Percentiles rank a stretch among this genome's conserved stretches.
phyloP scores from a whole-genome alignment of 208 protist species.

The Leishmania gerbilli region DNA sequence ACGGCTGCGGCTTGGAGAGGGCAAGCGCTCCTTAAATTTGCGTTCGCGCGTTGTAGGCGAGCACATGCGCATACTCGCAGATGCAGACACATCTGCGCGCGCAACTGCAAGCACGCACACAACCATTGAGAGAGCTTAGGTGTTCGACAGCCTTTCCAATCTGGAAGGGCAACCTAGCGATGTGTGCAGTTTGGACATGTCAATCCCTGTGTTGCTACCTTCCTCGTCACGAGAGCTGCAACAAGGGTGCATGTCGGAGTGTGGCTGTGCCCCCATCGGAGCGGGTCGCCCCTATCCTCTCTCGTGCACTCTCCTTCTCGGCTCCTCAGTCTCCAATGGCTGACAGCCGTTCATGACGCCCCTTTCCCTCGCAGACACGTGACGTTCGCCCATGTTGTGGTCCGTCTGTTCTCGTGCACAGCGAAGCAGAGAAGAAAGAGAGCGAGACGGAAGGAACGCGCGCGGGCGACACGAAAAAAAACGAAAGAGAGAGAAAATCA shows the following conservation, averaged over 20 bases:
- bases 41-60: neutral
- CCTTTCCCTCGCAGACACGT: neutral
- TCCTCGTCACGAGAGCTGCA: neutral
- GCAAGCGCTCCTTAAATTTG: neutral
- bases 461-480: conserved; percentile 6
- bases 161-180: neutral
- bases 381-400: neutral
- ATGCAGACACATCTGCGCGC: neutral
- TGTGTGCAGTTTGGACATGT: neutral
- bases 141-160: neutral
- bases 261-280: neutral
- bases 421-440: neutral
- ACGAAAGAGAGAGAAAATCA: neutral
- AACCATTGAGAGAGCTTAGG: neutral
- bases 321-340: neutral
- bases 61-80: neutral
- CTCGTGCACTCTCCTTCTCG: neutral
- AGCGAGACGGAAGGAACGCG: neutral
- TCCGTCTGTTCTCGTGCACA: neutral
- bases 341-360: neutral
- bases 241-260: neutral
- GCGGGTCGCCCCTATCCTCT: neutral
- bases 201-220: neutral
- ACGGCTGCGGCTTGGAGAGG: neutral
- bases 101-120: neutral